Evolutionary conservation across 306 rosid species (phyloP).

Genomic region (Inga leiocalycina): DNA sequence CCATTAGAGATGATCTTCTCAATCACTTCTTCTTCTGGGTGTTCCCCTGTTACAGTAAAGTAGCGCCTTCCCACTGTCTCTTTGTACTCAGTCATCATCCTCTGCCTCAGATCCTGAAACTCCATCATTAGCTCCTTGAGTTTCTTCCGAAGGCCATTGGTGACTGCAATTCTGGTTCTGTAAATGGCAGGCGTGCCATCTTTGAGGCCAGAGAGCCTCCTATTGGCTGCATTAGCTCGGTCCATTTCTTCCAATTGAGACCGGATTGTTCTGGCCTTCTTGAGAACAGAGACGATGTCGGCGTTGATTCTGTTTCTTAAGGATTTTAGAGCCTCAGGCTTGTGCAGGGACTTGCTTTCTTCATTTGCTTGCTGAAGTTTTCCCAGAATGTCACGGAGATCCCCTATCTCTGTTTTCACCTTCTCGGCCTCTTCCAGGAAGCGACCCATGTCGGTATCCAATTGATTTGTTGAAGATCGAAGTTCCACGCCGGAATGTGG

Average conservation of each 20-base stretch:
- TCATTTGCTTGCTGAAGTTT: conserved; percentile 76
- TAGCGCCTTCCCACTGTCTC: conserved; percentile 83
- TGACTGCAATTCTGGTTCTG: conserved; percentile 74
- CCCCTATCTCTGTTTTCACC: conserved; percentile 66
- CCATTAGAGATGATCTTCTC: conserved; percentile 82
- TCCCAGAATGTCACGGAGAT: conserved; percentile 51
- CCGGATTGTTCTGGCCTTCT: conserved; percentile 56
- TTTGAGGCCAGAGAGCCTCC: conserved; percentile 64
- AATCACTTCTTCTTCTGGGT: conserved; percentile 72
- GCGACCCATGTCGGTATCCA: conserved; percentile 63
- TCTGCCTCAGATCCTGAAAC: conserved; percentile 78
- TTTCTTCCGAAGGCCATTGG: conserved; percentile 76
- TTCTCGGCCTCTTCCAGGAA: conserved; percentile 83
- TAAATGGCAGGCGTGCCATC: conserved; percentile 68
- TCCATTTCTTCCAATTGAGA: conserved; percentile 83
- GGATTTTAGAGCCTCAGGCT: conserved; percentile 66
- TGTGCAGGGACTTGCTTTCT: conserved; percentile 75
- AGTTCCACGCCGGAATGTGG: conserved; percentile 38
- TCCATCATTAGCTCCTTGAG: conserved; percentile 94
- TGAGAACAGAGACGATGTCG: conserved; percentile 62
- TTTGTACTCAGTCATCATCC: conserved; percentile 83
- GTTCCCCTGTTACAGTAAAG: conserved; percentile 83
- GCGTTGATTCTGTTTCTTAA: conserved; percentile 55
- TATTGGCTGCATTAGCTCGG: conserved; percentile 61
- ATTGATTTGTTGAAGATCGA: conserved; percentile 40